phyloP scores from a whole-genome alignment of 1,284 basidiomycete species.

The Cystobasidiaceae sp. region DNA sequence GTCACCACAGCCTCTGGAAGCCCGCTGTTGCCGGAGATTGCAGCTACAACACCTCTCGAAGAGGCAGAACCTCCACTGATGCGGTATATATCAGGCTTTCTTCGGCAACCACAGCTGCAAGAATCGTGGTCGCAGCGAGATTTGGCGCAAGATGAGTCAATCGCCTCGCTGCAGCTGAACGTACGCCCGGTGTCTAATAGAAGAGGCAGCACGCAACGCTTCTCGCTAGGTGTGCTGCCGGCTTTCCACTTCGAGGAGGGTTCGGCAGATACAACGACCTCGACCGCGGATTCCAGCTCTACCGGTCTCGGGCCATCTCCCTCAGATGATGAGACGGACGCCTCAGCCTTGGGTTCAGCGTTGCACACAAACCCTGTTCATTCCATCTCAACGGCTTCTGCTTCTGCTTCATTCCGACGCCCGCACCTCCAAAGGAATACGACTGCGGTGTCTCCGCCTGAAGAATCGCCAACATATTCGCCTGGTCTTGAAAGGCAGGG shows the following conservation, averaged over 20 bases:
- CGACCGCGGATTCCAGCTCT: neutral
- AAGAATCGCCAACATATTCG: constrained; percentile 16
- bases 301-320: too few relatives aligned
- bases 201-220: neutral
- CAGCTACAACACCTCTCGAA: too few relatives aligned
- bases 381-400: neutral
- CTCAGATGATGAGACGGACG: too few relatives aligned
- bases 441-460: constrained; percentile 21
- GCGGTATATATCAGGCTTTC: too few relatives aligned
- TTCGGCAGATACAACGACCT: neutral
- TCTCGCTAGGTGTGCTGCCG: constrained; percentile 9
- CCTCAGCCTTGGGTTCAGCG: too few relatives aligned
- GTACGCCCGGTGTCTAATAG: neutral
- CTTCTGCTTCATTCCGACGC: neutral
- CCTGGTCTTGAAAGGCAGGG: too few relatives aligned
- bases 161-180: neutral
- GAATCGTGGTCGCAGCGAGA: too few relatives aligned
- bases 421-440: constrained; percentile 18
- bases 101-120: too few relatives aligned
- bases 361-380: too few relatives aligned
- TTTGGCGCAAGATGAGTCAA: neutral
- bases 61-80: too few relatives aligned
- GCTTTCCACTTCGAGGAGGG: constrained; percentile 12
- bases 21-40: too few relatives aligned
- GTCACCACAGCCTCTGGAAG: too few relatives aligned